Evolutionary conservation across 208 protist species (phyloP).

Genomic region (Wallacemonas rigidus): DNA sequence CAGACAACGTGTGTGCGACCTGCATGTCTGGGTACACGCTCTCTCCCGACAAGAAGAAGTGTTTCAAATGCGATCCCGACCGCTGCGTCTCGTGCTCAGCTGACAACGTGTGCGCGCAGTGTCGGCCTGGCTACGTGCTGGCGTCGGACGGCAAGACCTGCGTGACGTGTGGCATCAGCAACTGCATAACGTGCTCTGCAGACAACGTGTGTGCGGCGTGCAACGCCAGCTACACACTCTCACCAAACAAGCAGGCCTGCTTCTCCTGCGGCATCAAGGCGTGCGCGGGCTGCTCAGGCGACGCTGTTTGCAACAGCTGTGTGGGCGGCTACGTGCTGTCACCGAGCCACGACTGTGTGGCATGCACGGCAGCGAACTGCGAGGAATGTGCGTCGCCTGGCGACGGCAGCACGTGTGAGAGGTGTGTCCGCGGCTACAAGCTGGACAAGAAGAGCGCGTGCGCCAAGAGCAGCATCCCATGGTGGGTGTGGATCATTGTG

Average conservation of each 20-base stretch:
- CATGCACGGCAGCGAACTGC: background rate
- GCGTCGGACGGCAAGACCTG: background rate
- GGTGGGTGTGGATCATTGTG: slow-evolving; percentile 7
- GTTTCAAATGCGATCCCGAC: background rate
- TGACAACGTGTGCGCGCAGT: slow-evolving; percentile 12
- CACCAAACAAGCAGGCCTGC: background rate
- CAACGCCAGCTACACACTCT: slow-evolving; percentile 1
- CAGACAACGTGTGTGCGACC: background rate
- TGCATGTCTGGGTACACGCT: background rate
- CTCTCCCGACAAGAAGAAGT: background rate
- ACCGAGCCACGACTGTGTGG: too few relatives aligned
- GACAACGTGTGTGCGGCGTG: background rate
- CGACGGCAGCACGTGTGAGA: background rate
- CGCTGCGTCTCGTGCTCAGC: background rate
- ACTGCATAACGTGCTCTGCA: background rate
- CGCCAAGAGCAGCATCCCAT: background rate
- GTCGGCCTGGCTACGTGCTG: background rate
- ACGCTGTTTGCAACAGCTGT: too few relatives aligned
- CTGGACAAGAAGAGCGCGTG: background rate
- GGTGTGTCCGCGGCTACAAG: slow-evolving; percentile 3
- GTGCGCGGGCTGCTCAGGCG: too few relatives aligned
- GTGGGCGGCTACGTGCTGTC: too few relatives aligned
- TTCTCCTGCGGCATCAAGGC: background rate
- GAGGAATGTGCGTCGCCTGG: background rate
- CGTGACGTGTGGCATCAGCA: background rate